These are phyloP conservation scores for Quercus alba DNA, from an alignment of 306 rosid species.

Conservation along the genomic window DNA sequence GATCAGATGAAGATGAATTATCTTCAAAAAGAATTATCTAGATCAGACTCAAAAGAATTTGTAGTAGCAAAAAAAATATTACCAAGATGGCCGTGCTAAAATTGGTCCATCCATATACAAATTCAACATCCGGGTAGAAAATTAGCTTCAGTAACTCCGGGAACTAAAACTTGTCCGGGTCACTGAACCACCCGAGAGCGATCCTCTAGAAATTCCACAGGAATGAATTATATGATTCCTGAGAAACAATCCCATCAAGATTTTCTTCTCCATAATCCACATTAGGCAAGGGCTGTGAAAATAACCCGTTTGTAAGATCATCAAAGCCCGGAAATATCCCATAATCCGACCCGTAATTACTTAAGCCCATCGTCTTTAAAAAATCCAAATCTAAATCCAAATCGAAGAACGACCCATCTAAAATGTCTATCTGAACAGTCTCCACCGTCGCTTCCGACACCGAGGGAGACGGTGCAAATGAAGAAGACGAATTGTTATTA, in stretches of 20 bases:
- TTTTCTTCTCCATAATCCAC: slow-evolving; percentile 50
- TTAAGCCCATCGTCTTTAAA: slow-evolving; percentile 33
- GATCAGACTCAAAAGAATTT: not conserved
- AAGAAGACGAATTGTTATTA: no score
- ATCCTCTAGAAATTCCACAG: slow-evolving; percentile 64
- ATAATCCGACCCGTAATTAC: slow-evolving; percentile 36
- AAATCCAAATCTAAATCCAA: slow-evolving; percentile 14
- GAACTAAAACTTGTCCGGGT: slow-evolving; percentile 25
- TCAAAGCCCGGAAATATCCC: slow-evolving; percentile 60
- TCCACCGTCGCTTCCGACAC: slow-evolving; percentile 35
- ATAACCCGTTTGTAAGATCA: slow-evolving; percentile 38
- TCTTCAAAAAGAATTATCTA: not conserved
- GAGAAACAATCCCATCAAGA: slow-evolving; percentile 30
- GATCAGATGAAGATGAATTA: not conserved
- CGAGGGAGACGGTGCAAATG: slow-evolving; percentile 36
- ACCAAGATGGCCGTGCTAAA: slow-evolving; percentile 25
- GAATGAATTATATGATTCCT: slow-evolving; percentile 32
- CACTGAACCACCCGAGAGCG: slow-evolving; percentile 5
- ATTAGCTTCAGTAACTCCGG: slow-evolving; percentile 9
- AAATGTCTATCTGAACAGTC: slow-evolving; percentile 26
- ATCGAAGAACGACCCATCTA: slow-evolving; percentile 26
- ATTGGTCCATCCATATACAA: slow-evolving; percentile 29
- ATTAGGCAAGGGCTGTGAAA: slow-evolving; percentile 19
- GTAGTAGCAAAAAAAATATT: not conserved
- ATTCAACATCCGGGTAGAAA: not conserved